Percentiles rank a stretch among this genome's conserved stretches.
Conservation (phyloP, 2,329 filamentous ascomycete genomes). For the Paracamarosporium sp. region DNA sequence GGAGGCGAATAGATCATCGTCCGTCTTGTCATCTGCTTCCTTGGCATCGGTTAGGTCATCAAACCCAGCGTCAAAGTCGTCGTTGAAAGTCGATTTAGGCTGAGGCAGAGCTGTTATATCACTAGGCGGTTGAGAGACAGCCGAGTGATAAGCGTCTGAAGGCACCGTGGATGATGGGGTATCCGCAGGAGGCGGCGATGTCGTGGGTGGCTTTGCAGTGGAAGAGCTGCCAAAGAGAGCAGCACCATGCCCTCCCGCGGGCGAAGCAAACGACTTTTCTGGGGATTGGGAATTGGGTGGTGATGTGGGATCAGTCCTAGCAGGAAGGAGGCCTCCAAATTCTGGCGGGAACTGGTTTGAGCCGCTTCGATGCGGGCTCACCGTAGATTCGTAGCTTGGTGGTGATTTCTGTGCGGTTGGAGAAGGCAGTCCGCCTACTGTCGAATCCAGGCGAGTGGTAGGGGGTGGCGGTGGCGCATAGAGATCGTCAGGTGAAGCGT, state of each 20-base stretch:
- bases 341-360: conserved; percentile 60
- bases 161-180: conserved; percentile 50
- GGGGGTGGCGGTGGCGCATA: conserved; percentile 41
- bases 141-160: conserved; percentile 52
- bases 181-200: conserved; percentile 47
- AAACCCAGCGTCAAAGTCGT: conserved; percentile 80
- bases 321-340: conserved; percentile 63
- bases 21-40: conserved; percentile 70
- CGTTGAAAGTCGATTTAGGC: conserved; percentile 67
- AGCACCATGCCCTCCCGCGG: conserved; percentile 48
- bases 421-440: conserved; percentile 54
- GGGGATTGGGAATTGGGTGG: conserved; percentile 44
- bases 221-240: conserved; percentile 48
- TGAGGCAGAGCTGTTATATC: conserved; percentile 37
- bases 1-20: conserved; percentile 78
- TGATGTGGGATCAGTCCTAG: conserved; percentile 60
- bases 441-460: conserved; percentile 44
- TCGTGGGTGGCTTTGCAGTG: conserved; percentile 41
- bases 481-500: conserved; percentile 37
- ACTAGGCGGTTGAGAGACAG: conserved; percentile 44
- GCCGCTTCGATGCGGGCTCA: conserved; percentile 40
- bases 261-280: conserved; percentile 42
- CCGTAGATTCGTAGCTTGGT: conserved; percentile 60
- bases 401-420: conserved; percentile 65
- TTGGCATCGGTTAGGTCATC: conserved; percentile 85